Conservation (phyloP, 129 eudicot species). For the Artemisia annua region DNA sequence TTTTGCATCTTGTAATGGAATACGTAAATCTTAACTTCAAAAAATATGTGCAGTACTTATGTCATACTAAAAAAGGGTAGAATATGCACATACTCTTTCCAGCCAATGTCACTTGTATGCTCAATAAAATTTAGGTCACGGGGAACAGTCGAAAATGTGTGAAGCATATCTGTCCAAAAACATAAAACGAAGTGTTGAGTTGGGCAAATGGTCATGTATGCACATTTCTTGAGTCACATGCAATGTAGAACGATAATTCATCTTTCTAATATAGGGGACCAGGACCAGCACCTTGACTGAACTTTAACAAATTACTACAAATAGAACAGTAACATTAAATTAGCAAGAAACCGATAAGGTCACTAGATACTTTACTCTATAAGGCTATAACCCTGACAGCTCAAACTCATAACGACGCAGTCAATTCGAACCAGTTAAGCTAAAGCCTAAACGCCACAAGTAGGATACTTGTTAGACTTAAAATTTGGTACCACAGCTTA, state of each 20-base stretch:
- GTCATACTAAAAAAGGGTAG: conserved; percentile 18
- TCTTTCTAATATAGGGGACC: not conserved
- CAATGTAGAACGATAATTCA: not conserved
- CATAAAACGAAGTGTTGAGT: conserved; percentile 8
- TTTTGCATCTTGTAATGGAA: not conserved
- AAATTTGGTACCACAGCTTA: too few species aligned
- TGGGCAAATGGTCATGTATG: not conserved
- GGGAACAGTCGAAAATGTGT: conserved; percentile 64
- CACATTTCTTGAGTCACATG: conserved; percentile 11
- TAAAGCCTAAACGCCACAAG: too few species aligned
- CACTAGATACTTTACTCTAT: too few species aligned
- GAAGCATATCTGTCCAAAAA: conserved; percentile 60
- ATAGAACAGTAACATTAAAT: not conserved
- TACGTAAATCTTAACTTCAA: not conserved
- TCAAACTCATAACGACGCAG: too few species aligned
- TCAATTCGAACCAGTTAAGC: too few species aligned
- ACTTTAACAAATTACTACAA: not conserved
- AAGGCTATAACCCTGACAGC: too few species aligned
- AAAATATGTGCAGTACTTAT: not conserved
- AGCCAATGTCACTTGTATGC: conserved; percentile 86
- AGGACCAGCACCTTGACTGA: too few species aligned
- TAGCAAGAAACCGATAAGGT: too few species aligned
- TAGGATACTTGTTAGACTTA: too few species aligned
- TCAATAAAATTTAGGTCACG: conserved; percentile 73
- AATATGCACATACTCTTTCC: conserved; percentile 73